phyloP scores from a whole-genome alignment of 805 yeast genomes.

The Candida tibetensis region DNA sequence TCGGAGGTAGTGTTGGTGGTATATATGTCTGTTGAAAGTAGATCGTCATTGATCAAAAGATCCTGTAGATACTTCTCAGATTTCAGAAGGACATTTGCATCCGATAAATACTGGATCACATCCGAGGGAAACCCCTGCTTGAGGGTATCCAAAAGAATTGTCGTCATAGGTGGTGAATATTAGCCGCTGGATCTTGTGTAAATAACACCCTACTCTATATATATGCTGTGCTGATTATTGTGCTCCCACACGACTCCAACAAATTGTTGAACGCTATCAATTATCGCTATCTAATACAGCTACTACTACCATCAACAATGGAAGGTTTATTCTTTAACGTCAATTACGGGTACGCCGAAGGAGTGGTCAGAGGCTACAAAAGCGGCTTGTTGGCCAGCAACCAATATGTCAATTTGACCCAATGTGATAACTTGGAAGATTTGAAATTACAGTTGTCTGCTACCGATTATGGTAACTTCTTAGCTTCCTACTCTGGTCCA shows the following conservation, averaged over 20 bases:
- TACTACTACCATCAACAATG: constrained; percentile 43
- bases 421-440: constrained; percentile 94
- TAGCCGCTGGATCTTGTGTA: no score
- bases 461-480: constrained; percentile 91
- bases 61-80: constrained; percentile 31
- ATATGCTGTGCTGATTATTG: no score
- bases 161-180: constrained; percentile 26
- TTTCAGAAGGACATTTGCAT: background rate
- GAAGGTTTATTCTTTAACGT: constrained; percentile 92
- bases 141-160: constrained; percentile 33
- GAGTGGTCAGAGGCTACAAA: constrained; percentile 90
- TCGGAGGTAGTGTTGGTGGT: constrained; percentile 33
- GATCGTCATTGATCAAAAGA: constrained; percentile 47
- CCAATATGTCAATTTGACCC: constrained; percentile 90
- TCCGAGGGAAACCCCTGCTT: constrained; percentile 25
- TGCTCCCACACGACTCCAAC: constrained; percentile 1
- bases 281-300: background rate
- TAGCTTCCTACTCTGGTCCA: constrained; percentile 79
- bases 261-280: background rate
- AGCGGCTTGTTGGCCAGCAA: constrained; percentile 72
- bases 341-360: constrained; percentile 89
- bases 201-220: no score
- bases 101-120: constrained; percentile 15
- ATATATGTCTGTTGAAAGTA: constrained; percentile 43
- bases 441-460: constrained; percentile 90